Evolutionary conservation across 768 basidiomycete genomes (phyloP).

Genomic region (Panaeolus papilionaceus): DNA sequence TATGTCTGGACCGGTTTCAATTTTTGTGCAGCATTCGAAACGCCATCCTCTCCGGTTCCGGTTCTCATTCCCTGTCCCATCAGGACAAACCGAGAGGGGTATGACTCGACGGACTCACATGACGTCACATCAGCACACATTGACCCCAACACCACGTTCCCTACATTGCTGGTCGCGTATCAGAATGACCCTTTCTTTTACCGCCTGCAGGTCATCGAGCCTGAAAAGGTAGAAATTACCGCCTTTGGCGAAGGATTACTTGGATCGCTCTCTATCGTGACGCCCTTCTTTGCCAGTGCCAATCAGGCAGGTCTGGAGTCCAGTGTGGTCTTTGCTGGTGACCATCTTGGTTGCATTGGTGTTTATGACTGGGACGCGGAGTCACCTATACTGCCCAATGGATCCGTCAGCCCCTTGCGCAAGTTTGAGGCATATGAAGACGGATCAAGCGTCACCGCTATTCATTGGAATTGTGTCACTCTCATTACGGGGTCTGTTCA

Average conservation of each 20-base stretch:
- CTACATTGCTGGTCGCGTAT: constrained; percentile 58
- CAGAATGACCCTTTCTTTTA: constrained; percentile 57
- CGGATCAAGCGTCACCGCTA: constrained; percentile 61
- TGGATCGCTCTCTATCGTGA: constrained; percentile 55
- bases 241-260: constrained; percentile 59
- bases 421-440: constrained; percentile 71
- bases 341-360: constrained; percentile 66
- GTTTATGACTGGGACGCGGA: constrained; percentile 59
- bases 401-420: constrained; percentile 40
- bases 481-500: constrained; percentile 70
- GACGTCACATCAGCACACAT: constrained; percentile 29
- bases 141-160: constrained; percentile 33
- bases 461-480: constrained; percentile 64
- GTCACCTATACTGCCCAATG: not conserved
- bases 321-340: constrained; percentile 67
- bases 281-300: constrained; percentile 52
- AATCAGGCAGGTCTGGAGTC: constrained; percentile 29
- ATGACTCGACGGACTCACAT: constrained; percentile 22
- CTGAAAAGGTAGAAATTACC: constrained; percentile 38
- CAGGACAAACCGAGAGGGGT: constrained; percentile 23
- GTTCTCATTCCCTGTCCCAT: constrained; percentile 45
- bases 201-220: constrained; percentile 47
- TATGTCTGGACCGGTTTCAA: constrained; percentile 58
- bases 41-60: constrained; percentile 31
- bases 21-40: constrained; percentile 24